Evolutionary conservation across 192 early-diverging fungal species (phyloP), one percentile per base, ranked within the genome.

Genomic region (Dispira simplex): DNA sequence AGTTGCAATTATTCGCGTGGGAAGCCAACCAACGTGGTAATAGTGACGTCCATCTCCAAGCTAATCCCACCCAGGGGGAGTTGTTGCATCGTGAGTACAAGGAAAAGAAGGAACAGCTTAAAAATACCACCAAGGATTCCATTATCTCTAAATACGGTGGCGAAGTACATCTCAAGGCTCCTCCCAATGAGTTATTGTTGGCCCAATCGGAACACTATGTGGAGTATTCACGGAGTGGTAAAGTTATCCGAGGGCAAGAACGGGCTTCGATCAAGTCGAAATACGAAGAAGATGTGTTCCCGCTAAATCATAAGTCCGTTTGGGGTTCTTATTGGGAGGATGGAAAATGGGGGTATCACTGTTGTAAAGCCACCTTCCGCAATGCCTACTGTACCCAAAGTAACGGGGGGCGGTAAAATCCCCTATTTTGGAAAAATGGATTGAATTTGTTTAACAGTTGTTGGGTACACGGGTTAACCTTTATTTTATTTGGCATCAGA

Each of bases 261-360:
- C 78, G 78, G 26, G 84, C 89, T n/a, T 81, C 82, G 12, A 77
- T 79, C 20, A 85, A 80, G 65, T 90, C 89, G 13, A 89, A 87
- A 74, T 97, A 94, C 69, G 85, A 89, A 65, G 97, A 99, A 68
- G 93, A 98, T 75, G 87, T 92, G 45, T 76, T 71, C 62, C 79
- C 77, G 45, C 77, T 86, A 64, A 97, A 96, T 68, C 95, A 99
- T 74, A 81, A 76, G 8, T 69, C 82, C 23, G 83, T 97, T 20
- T 99, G 90, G 91, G 97, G 97, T 1, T 94, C 91, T 26, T 99
- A 82, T 70, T 99, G 97, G 97, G 75, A 80, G 28, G 87, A 92
- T 68, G 92, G 92, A 11, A 78, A 84, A 48, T 99, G 95, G 97
- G 97, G 97, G 23, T 99, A 95, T 76, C 78, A 80, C 46, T 99